A percentile compares a stretch with the other conserved stretches of the same genome.
Conservation (phyloP, 2,329 filamentous ascomycete genomes). For the Chlorencoelia australis region DNA sequence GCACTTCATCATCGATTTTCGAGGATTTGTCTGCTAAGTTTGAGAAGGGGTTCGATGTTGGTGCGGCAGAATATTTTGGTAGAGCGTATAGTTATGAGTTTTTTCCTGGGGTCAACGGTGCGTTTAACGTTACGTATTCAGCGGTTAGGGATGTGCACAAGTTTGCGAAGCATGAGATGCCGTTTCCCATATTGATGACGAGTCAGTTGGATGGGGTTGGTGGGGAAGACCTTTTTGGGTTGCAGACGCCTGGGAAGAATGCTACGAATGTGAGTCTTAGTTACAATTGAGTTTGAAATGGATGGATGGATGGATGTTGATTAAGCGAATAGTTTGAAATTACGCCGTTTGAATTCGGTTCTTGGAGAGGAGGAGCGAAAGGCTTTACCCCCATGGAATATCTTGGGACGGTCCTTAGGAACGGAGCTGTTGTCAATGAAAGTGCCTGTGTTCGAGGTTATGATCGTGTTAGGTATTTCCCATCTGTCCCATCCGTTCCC, state of each 20-base stretch:
- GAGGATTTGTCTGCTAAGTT: constrained; percentile 5
- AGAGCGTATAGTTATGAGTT: constrained; percentile 10
- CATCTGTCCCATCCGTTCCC: no score
- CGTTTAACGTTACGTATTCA: constrained; percentile 7
- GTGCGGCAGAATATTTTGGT: constrained; percentile 8
- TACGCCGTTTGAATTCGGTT: constrained; percentile 27
- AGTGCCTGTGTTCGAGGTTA: constrained; percentile 24
- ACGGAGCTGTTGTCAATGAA: constrained; percentile 20
- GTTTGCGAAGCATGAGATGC: constrained; percentile 10
- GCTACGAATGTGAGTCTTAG: constrained; percentile 14
- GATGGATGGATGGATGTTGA: no score
- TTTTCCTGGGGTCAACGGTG: constrained; percentile 5
- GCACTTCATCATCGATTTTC: neutral
- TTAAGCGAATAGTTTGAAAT: constrained; percentile 25
- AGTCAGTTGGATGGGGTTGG: constrained; percentile 2
- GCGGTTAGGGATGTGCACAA: constrained; percentile 6
- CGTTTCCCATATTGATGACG: constrained; percentile 9
- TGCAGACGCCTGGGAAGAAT: constrained; percentile 13
- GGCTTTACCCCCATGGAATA: constrained; percentile 24
- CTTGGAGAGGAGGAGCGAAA: constrained; percentile 25
- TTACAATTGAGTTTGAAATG: no score
- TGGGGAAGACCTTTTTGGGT: constrained; percentile 3
- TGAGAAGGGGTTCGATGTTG: constrained; percentile 8
- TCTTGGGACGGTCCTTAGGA: constrained; percentile 24
- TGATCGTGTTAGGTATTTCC: no score